phyloP scores from a whole-genome alignment of 2,329 filamentous ascomycete genomes.

The Gnomoniopsis smithogilvyi region DNA sequence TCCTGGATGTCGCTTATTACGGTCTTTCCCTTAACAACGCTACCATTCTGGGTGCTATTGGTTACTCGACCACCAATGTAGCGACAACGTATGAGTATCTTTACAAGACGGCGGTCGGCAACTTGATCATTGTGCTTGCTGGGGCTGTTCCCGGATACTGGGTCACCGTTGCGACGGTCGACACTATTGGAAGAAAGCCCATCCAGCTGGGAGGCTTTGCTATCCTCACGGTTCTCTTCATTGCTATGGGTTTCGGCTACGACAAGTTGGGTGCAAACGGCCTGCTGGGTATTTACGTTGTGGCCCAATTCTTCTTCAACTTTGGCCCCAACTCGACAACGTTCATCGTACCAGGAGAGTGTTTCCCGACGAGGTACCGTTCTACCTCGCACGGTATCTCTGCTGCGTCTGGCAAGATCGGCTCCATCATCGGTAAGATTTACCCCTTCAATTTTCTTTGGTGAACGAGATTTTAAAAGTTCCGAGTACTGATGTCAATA shows the following conservation, averaged over 20 bases:
- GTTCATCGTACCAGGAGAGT: conserved; percentile 55
- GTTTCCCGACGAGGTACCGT: conserved; percentile 55
- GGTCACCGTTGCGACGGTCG: conserved; percentile 68
- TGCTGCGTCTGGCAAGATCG: conserved; percentile 47
- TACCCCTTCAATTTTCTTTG: not conserved
- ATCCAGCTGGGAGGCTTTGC: conserved; percentile 67
- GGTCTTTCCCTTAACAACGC: conserved; percentile 74
- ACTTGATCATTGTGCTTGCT: conserved; percentile 74
- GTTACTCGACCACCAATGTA: conserved; percentile 53
- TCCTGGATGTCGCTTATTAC: conserved; percentile 62
- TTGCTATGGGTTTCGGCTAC: conserved; percentile 63
- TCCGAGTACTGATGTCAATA: not conserved
- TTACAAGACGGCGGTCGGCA: conserved; percentile 73
- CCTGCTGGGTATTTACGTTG: conserved; percentile 53
- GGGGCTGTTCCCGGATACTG: conserved; percentile 81
- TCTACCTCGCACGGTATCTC: conserved; percentile 57
- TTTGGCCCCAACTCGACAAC: conserved; percentile 57
- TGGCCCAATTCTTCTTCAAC: conserved; percentile 60
- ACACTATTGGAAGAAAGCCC: conserved; percentile 72
- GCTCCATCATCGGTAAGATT: conserved; percentile 45
- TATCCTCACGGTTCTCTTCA: conserved; percentile 58
- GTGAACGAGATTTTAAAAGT: not conserved
- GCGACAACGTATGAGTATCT: conserved; percentile 55
- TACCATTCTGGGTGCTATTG: conserved; percentile 67
- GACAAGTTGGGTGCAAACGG: conserved; percentile 47